Conservation (phyloP, 1,139 yeast species). For the Taphrina sp. region DNA sequence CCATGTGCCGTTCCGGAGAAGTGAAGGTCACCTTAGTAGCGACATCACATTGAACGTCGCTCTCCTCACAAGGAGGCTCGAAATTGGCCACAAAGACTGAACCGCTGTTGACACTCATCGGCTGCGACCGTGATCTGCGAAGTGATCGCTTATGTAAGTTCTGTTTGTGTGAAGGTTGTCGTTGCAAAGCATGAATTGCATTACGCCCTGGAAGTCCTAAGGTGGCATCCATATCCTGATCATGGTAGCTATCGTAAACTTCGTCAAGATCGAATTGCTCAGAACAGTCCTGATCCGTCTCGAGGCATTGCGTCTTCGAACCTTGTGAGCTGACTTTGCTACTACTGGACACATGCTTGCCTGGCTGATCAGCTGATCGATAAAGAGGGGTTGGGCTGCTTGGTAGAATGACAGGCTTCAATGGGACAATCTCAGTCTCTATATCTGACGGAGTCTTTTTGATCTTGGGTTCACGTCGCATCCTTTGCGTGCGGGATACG, state of each 20-base stretch:
- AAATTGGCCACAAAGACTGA: not conserved
- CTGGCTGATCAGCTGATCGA: too few species aligned
- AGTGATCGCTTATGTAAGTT: not conserved
- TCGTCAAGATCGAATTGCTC: conserved; percentile 17
- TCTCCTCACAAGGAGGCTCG: too few species aligned
- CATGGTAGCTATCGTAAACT: conserved; percentile 18
- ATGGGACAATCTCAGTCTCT: too few species aligned
- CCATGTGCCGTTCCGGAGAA: not conserved
- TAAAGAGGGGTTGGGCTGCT: conserved; percentile 49
- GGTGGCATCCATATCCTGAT: conserved; percentile 7
- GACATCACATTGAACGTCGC: not conserved
- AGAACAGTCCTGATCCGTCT: too few species aligned
- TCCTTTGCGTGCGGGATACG: conserved; percentile 8
- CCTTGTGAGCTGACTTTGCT: too few species aligned
- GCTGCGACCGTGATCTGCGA: not conserved
- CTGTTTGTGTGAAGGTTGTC: conserved; percentile 6
- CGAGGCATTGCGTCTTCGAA: too few species aligned
- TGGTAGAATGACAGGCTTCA: not conserved
- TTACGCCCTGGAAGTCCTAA: conserved; percentile 2
- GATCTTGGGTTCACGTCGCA: conserved; percentile 11
- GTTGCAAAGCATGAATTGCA: not conserved
- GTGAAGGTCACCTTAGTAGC: not conserved
- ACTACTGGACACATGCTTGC: too few species aligned
- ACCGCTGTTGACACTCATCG: not conserved
- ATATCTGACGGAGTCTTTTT: not conserved